Conservation (phyloP, 305 asterid species). For the Lippia alba region DNA sequence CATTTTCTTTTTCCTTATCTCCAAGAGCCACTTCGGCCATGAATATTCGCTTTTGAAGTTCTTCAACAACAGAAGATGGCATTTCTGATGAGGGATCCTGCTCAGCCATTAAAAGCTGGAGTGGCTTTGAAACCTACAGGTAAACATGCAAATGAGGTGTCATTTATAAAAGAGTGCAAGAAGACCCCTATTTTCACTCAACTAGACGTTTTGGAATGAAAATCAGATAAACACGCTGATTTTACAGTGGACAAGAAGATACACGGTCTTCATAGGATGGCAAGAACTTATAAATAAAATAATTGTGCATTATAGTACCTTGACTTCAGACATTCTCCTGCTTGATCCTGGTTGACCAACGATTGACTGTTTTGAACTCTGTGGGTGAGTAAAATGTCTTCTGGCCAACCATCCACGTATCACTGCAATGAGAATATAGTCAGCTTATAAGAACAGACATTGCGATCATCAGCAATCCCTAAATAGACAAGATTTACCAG, state of each 20-base stretch:
- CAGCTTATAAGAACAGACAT: slow-evolving; percentile 16
- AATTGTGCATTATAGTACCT: slow-evolving; percentile 56
- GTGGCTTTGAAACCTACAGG: slow-evolving; percentile 21
- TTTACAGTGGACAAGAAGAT: not conserved
- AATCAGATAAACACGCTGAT: not conserved
- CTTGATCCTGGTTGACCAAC: slow-evolving; percentile 45
- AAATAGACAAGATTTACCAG: slow-evolving; percentile 44
- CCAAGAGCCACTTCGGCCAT: slow-evolving; percentile 59
- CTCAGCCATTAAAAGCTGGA: slow-evolving; percentile 31
- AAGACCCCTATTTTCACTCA: not conserved
- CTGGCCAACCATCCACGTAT: slow-evolving; percentile 90
- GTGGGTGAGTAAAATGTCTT: slow-evolving; percentile 52
- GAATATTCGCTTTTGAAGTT: slow-evolving; percentile 63
- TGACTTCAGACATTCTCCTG: slow-evolving; percentile 60
- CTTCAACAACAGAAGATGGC: slow-evolving; percentile 66
- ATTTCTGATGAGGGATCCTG: slow-evolving; percentile 66
- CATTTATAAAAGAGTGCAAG: slow-evolving; percentile 1
- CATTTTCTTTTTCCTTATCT: slow-evolving; percentile 81
- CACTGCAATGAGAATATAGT: slow-evolving; percentile 51
- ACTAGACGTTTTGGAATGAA: not conserved
- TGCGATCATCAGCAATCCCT: slow-evolving; percentile 22
- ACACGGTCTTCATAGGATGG: slow-evolving; percentile 14
- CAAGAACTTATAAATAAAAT: slow-evolving; percentile 6
- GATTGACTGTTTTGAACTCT: slow-evolving; percentile 41
- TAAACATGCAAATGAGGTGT: slow-evolving; percentile 9